These are phyloP conservation scores for Penicillium sp. DNA, from an alignment of 2,329 filamentous ascomycete species.

Conservation along the genomic window DNA sequence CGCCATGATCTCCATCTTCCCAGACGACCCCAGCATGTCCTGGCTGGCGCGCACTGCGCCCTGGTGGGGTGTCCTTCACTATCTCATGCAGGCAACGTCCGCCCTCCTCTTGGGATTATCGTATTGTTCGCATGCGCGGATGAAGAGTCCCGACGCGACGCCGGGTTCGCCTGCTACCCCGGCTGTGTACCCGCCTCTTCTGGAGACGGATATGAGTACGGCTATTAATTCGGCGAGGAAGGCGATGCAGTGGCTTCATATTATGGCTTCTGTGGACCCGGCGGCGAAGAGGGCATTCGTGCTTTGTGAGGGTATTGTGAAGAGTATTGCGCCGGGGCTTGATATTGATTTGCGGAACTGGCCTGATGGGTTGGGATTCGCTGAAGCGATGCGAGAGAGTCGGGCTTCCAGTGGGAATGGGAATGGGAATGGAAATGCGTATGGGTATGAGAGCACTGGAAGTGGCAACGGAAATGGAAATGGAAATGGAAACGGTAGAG, in stretches of 20 bases:
- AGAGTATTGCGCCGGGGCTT: constrained; percentile 32
- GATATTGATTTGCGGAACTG: constrained; percentile 33
- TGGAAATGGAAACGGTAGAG: not conserved
- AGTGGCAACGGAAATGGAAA: not conserved
- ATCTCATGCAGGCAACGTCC: constrained; percentile 45
- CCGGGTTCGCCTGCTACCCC: not conserved
- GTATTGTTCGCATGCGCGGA: constrained; percentile 9
- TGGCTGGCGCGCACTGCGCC: constrained; percentile 39
- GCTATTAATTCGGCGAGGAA: constrained; percentile 37
- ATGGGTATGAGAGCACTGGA: not conserved
- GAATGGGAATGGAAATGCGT: not conserved
- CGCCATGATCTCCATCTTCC: constrained; percentile 39
- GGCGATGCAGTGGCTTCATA: constrained; percentile 40
- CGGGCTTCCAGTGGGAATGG: not conserved
- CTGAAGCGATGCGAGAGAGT: not conserved
- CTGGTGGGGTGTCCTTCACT: constrained; percentile 48
- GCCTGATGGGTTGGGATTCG: constrained; percentile 21
- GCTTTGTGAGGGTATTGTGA: constrained; percentile 35
- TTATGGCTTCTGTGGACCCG: constrained; percentile 31
- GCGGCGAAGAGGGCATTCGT: constrained; percentile 39
- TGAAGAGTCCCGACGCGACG: not conserved
- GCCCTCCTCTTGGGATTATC: constrained; percentile 44
- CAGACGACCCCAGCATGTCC: constrained; percentile 34
- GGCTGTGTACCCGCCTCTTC: constrained; percentile 13
- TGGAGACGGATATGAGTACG: constrained; percentile 23